Base-by-base conservation (phyloP, 371 early-diverging fungal species). In the Circinella minor region DNA sequence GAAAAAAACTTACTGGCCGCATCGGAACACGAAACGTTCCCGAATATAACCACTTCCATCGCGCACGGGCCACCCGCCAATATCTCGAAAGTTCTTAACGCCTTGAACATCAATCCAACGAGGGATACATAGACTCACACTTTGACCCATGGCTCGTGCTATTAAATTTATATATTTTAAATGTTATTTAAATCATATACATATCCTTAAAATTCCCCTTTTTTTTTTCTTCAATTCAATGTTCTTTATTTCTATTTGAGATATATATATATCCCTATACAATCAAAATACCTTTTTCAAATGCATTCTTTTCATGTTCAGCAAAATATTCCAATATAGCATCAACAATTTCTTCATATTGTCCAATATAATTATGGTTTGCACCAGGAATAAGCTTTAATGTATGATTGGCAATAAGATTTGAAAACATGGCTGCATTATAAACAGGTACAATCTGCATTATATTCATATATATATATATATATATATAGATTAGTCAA, bases 11-110 rank as follows among this genome's bases (percentile, higher is more conserved):
- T 76, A 79, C 77, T 79, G 70, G 6, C 72, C 79, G 47, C 76
- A 71, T 20, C 79, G 74, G 65, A 83, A 86, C 4, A 84, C 73
- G 13, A 62, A 71, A 38, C 86, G 51, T 63, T 81, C 79, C 8
- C 84, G 78, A 54, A 86, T 76, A 74, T 84, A 82, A n/a, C 79
- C 83, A 34, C 55, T 71, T n/a, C 82, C 81, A 63, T 79, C 75
- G 15, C 76, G 74, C 18, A 79, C n/a, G 5, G 78, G 73, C 78
- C 81, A 86, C 1, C 86, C 89, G 63, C 90, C 90, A 27, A 88
- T 77, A 69, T 88, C 89, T 54, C 90, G 81, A 70, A 90, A 88
- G 69, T 90, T 90, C 37, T 74, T 77, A 3, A 88, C 89, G n/a
- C 90, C 90, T 49, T 88, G 86, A 4, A 90, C 80, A 68, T 85